These are phyloP conservation scores for Zygosaccharomyces gambellarensis DNA, from an alignment of 805 yeast species.

Conservation along the genomic window DNA sequence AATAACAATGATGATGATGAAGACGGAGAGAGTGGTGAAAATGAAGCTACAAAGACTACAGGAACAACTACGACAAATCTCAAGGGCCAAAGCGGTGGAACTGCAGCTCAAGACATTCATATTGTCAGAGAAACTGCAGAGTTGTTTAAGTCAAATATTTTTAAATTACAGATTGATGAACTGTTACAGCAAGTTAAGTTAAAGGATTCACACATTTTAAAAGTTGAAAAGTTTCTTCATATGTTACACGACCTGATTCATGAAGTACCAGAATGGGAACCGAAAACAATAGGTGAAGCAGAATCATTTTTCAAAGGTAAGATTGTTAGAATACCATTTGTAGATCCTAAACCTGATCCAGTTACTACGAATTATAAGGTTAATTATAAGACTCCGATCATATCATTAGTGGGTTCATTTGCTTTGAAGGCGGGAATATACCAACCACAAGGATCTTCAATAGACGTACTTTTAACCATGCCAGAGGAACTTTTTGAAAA, in stretches of 20 bases:
- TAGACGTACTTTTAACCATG: conserved; percentile 82
- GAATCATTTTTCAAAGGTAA: conserved; percentile 48
- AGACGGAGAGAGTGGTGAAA: conserved; percentile 12
- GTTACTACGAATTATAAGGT: conserved; percentile 63
- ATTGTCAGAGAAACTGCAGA: conserved; percentile 92
- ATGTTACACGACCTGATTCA: conserved; percentile 64
- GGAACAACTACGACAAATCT: conserved; percentile 4
- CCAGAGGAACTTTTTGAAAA: conserved; percentile 69
- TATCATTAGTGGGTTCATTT: conserved; percentile 83
- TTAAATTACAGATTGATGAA: conserved; percentile 93
- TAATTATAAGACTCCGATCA: conserved; percentile 62
- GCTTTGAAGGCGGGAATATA: conserved; percentile 78
- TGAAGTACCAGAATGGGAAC: conserved; percentile 53
- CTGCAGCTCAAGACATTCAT: conserved; percentile 73
- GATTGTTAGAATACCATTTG: conserved; percentile 69
- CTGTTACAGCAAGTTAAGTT: conserved; percentile 72
- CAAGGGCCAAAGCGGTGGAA: conserved; percentile 9
- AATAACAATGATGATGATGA: conserved; percentile 17
- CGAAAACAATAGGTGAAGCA: conserved; percentile 53
- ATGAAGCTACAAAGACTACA: conserved; percentile 10
- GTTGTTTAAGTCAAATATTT: conserved; percentile 88
- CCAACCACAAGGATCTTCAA: conserved; percentile 56
- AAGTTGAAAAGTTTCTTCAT: conserved; percentile 71
- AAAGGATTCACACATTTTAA: conserved; percentile 60
- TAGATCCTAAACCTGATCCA: conserved; percentile 76